Evolutionary conservation across 495 filamentous ascomycete species (phyloP), one percentile per base, ranked within the genome.

Genomic region (Lasiosphaeria miniovina): DNA sequence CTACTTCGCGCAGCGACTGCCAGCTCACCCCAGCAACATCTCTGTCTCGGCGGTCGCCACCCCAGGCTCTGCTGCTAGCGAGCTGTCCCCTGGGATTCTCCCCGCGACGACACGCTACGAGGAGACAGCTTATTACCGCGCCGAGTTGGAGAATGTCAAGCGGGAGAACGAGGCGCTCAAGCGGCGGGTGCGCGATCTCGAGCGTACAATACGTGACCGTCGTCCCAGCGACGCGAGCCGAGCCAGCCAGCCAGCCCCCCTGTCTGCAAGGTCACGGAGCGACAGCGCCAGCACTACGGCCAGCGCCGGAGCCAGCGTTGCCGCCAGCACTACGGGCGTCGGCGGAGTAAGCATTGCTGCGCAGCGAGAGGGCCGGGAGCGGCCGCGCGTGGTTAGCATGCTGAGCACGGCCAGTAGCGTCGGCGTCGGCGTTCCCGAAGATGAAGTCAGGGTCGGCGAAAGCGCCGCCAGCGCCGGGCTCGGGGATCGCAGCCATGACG

Each of bases 151-250:
- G 50, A 73, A 73, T 6, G 82, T 88, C 41, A 91, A 88, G 72
- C 76, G 80, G 9, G 92, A 96, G 75, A 96, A 96, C 66, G 91
- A 95, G 57, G 69, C 77, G 41, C 76, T 96, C 49, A 87, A 87
- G 64, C 77, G 81, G 52, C 82, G 90, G 24, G 84, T 96, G 31
- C 80, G 86, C 52, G 90, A 93, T 60, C 73, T 95, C 36, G 91
- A 96, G 65, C 68, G 78, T 10, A 68, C 70, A 56, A 64, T 84
- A 45, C 74, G 76, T 6, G 75, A 77, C 6, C 72, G 76, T 15
- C 68, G 78, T 57, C 74, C 71, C 35, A 78, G 77, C 57, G 78
- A 79, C 60, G 67, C 70, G 1, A 75, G 75, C 53, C 61, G 66
- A 4, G 56, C 63, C 24, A 58, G 71, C 49, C 58, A 61, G 32